Evolutionary conservation across 225 moss, liverwort and hornwort species (phyloP).

Genomic region (Asterella californica): DNA sequence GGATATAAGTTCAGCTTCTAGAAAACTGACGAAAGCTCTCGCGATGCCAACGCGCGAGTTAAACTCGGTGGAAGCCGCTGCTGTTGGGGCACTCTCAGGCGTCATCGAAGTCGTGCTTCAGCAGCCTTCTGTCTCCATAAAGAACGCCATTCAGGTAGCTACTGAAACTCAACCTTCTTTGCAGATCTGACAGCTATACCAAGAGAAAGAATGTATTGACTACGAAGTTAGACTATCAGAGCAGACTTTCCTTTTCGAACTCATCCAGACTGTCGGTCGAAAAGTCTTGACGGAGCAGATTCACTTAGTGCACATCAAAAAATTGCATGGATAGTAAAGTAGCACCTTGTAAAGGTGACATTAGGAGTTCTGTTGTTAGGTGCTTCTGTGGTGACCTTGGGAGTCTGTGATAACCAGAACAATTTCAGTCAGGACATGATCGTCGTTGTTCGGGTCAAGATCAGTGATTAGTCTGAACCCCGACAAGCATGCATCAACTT

Average conservation of each 20-base stretch:
- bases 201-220: not conserved
- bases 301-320: no score
- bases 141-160: conserved; percentile 58
- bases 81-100: conserved; percentile 57
- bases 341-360: not conserved
- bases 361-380: not conserved
- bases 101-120: conserved; percentile 63
- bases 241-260: no score
- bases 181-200: not conserved
- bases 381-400: not conserved
- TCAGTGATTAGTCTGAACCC: not conserved
- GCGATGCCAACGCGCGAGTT: conserved; percentile 22
- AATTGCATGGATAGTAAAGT: not conserved
- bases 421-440: not conserved
- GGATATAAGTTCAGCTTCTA: not conserved
- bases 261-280: no score
- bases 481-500: not conserved
- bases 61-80: conserved; percentile 48
- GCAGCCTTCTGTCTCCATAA: conserved; percentile 65
- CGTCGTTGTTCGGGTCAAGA: not conserved
- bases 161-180: not conserved
- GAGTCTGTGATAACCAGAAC: not conserved
- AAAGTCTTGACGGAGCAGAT: no score
- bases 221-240: not conserved
- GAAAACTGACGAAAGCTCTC: not conserved